Conservation (phyloP, 768 basidiomycete genomes). For the Lentinula sp. region DNA sequence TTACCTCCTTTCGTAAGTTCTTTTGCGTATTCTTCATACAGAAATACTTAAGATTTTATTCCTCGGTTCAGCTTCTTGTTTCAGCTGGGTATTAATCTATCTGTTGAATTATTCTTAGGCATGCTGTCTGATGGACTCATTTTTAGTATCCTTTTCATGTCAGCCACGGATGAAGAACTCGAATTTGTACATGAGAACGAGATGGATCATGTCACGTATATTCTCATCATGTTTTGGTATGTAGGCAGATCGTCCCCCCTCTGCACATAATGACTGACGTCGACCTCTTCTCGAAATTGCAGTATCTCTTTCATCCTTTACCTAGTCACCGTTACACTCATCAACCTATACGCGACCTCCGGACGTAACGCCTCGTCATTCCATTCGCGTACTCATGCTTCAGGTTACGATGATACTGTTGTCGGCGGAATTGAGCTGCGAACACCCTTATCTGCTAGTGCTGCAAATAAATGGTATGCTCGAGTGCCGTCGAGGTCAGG, state of each 20-base stretch:
- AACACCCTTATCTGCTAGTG: conserved; percentile 16
- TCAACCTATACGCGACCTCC: conserved; percentile 61
- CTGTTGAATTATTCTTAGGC: too few species aligned
- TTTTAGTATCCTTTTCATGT: conserved; percentile 77
- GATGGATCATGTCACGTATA: conserved; percentile 92
- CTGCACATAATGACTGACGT: background rate
- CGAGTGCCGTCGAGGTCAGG: conserved; percentile 39
- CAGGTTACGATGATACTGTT: conserved; percentile 5
- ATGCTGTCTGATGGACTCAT: background rate
- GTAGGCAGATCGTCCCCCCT: conserved; percentile 8
- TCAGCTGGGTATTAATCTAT: conserved; percentile 52
- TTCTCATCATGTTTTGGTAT: conserved; percentile 78
- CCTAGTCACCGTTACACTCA: conserved; percentile 61
- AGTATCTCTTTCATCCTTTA: conserved; percentile 79
- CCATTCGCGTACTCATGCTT: background rate
- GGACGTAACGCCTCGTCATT: conserved; percentile 44
- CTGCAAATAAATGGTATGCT: conserved; percentile 56
- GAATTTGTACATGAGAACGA: conserved; percentile 57
- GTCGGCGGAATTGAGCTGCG: conserved; percentile 38
- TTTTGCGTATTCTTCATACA: background rate
- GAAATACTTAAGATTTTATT: conserved; percentile 3
- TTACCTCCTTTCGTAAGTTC: conserved; percentile 80
- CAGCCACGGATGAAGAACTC: conserved; percentile 90
- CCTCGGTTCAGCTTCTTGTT: conserved; percentile 50
- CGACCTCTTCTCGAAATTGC: background rate